A percentile compares a stretch with the other conserved stretches of the same genome.
phyloP scores from a whole-genome alignment of 352 stramenopile genomes.

The Globisporangium paddicum region DNA sequence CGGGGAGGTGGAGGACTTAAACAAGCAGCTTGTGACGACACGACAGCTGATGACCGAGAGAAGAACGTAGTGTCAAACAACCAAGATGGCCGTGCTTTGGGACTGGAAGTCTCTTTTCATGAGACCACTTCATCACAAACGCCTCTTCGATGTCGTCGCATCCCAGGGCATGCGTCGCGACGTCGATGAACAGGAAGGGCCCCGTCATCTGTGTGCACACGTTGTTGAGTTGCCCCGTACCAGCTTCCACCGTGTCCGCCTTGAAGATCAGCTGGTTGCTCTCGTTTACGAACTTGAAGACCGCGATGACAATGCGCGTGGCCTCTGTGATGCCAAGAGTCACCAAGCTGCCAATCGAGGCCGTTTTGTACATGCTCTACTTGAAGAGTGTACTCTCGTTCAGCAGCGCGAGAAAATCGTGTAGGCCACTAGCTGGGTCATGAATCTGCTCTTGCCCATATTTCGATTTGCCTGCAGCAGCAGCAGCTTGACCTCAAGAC shows the following conservation, averaged over 20 bases:
- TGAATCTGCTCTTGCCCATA: slow-evolving; percentile 48
- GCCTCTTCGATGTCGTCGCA: slow-evolving; percentile 29
- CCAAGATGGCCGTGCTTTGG: too few species aligned
- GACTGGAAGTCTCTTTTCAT: too few species aligned
- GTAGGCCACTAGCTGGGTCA: slow-evolving; percentile 32
- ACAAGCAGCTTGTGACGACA: too few species aligned
- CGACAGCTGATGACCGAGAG: too few species aligned
- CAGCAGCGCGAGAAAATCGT: slow-evolving; percentile 34
- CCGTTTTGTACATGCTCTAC: slow-evolving; percentile 28
- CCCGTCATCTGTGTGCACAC: slow-evolving; percentile 39
- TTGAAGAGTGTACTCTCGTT: slow-evolving; percentile 43
- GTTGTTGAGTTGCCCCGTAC: slow-evolving; percentile 47
- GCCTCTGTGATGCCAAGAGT: slow-evolving; percentile 30
- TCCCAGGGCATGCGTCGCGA: slow-evolving; percentile 15
- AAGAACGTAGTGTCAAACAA: too few species aligned
- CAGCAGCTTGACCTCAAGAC: slow-evolving; percentile 43
- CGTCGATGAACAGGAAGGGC: slow-evolving; percentile 29
- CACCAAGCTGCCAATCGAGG: slow-evolving; percentile 7
- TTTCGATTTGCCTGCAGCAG: slow-evolving; percentile 64
- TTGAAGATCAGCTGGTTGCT: slow-evolving; percentile 37
- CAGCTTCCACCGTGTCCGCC: slow-evolving; percentile 36
- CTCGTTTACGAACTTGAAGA: slow-evolving; percentile 51
- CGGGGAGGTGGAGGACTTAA: too few species aligned
- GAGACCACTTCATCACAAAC: too few species aligned
- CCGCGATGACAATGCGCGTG: slow-evolving; percentile 21